Evolutionary conservation across 1,139 yeast species (phyloP).

Genomic region (Hansenula anomala): DNA sequence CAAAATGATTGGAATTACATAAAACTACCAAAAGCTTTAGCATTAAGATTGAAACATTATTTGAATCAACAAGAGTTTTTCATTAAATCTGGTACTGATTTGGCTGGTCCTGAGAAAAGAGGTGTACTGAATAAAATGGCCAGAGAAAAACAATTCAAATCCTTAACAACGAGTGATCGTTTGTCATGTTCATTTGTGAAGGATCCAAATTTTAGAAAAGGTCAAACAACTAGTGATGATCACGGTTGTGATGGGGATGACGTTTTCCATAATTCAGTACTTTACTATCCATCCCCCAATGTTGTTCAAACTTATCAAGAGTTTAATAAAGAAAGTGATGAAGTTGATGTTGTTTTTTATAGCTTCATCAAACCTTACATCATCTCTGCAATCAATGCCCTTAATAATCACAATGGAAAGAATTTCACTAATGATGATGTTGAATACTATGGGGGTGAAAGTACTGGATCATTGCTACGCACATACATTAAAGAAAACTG

Average conservation of each 20-base stretch:
- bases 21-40: constrained; percentile 26
- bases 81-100: constrained; percentile 1
- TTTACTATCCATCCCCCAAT: constrained; percentile 63
- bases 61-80: constrained; percentile 24
- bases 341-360: constrained; percentile 65
- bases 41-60: constrained; percentile 23
- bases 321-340: constrained; percentile 23
- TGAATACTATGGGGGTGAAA: constrained; percentile 43
- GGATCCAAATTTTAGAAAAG: constrained; percentile 30
- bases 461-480: constrained; percentile 46
- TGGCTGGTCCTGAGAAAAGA: constrained; percentile 14
- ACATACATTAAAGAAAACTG: constrained; percentile 32
- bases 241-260: constrained; percentile 86
- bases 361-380: constrained; percentile 68
- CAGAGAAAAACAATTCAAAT: neutral
- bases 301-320: constrained; percentile 51
- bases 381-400: constrained; percentile 45
- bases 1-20: constrained; percentile 62
- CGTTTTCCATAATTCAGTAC: constrained; percentile 65
- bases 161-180: neutral
- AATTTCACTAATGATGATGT: constrained; percentile 26
- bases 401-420: constrained; percentile 16
- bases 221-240: constrained; percentile 82
- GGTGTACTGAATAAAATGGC: neutral
- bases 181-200: constrained; percentile 24